Evolutionary conservation across 1,284 basidiomycete species (phyloP).

Genomic region (Bjerkandera adusta): DNA sequence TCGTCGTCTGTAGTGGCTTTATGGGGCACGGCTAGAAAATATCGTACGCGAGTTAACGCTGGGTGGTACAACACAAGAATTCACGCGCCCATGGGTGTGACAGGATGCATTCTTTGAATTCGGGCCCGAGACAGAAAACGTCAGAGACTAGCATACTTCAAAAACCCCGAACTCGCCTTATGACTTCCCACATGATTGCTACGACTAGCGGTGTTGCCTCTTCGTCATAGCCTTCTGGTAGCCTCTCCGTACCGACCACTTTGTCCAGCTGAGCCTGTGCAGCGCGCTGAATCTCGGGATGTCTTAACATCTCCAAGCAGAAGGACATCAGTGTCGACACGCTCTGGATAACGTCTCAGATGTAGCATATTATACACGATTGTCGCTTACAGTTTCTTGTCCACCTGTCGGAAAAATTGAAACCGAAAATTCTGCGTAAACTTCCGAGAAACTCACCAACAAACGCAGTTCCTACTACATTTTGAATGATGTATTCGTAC

Average conservation of each 20-base stretch:
- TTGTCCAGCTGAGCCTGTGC: constrained; percentile 33
- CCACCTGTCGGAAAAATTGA: constrained; percentile 19
- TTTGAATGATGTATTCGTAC: constrained; percentile 18
- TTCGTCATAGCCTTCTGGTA: constrained; percentile 33
- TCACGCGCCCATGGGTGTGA: too few relatives aligned
- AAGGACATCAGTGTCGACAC: constrained; percentile 19
- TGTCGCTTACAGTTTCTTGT: constrained; percentile 24
- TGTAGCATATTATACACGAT: neutral
- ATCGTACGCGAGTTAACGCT: too few relatives aligned
- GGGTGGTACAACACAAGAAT: too few relatives aligned
- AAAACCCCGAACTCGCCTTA: constrained; percentile 15
- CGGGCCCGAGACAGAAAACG: too few relatives aligned
- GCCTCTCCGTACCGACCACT: constrained; percentile 28
- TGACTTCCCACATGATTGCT: constrained; percentile 31
- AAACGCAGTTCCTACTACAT: constrained; percentile 21
- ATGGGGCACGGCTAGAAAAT: too few relatives aligned
- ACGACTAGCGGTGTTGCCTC: constrained; percentile 31
- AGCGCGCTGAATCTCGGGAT: constrained; percentile 30
- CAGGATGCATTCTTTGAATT: too few relatives aligned
- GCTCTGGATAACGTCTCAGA: neutral
- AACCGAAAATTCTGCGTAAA: too few relatives aligned
- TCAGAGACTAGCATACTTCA: too few relatives aligned
- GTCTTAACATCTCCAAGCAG: constrained; percentile 30
- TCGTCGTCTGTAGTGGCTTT: constrained; percentile 19
- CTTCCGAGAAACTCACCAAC: constrained; percentile 22